phyloP scores from a whole-genome alignment of 2,329 filamentous ascomycete genomes.

The Xylariaceae sp. region DNA sequence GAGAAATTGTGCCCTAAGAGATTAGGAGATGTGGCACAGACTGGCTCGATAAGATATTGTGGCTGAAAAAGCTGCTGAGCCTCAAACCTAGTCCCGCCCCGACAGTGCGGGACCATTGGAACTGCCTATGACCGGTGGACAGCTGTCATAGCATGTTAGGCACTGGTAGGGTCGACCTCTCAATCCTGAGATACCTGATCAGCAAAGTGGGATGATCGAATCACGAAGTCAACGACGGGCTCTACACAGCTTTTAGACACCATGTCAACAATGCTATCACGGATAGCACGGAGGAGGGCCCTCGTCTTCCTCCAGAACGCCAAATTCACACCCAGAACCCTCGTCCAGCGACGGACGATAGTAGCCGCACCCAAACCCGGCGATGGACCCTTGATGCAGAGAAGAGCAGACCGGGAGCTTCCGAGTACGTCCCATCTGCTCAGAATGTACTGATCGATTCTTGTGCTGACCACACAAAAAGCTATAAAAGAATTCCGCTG shows the following conservation, averaged over 20 bases:
- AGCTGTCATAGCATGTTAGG: background rate
- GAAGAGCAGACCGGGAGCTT: constrained; percentile 62
- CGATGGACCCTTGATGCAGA: constrained; percentile 61
- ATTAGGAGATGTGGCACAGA: constrained; percentile 7
- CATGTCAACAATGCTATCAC: constrained; percentile 31
- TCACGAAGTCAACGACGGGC: background rate
- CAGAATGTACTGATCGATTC: background rate
- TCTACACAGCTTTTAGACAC: constrained; percentile 4
- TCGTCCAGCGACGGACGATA: constrained; percentile 40
- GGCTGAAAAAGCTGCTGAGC: background rate
- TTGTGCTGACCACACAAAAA: constrained; percentile 4
- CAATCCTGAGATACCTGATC: background rate
- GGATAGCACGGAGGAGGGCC: constrained; percentile 31
- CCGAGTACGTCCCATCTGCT: constrained; percentile 45
- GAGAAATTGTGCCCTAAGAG: constrained; percentile 25
- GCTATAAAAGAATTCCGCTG: constrained; percentile 53
- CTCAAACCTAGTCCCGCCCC: no score
- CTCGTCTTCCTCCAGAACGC: constrained; percentile 20
- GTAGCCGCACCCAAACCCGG: constrained; percentile 55
- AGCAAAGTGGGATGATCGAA: constrained; percentile 13
- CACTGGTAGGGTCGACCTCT: background rate
- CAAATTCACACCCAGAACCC: constrained; percentile 11
- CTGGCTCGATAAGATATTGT: background rate
- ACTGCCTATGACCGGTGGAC: background rate
- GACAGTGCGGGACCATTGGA: background rate